phyloP scores from a whole-genome alignment of 1,284 basidiomycete species.

The Puccinia polysora region DNA sequence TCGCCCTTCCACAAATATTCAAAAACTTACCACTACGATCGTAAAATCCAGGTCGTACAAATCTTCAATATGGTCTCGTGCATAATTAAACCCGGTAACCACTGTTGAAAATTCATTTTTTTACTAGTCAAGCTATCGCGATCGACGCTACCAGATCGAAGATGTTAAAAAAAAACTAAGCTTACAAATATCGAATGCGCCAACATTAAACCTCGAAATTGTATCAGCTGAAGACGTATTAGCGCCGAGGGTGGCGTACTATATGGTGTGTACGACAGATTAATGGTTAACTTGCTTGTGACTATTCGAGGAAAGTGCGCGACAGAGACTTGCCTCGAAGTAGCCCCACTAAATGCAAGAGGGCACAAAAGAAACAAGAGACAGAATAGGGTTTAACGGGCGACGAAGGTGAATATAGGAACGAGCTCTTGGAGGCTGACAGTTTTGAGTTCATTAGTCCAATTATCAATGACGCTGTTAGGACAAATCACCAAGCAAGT shows the following conservation, averaged over 20 bases:
- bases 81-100: slow-evolving; percentile 28
- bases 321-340: slow-evolving; percentile 40
- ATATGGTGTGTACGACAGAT: background rate
- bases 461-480: slow-evolving; percentile 41
- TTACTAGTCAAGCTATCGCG: background rate
- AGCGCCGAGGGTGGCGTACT: slow-evolving; percentile 7
- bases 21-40: slow-evolving; percentile 26
- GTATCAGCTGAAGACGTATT: slow-evolving; percentile 5
- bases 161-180: background rate
- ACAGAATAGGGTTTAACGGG: background rate
- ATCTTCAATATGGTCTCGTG: slow-evolving; percentile 30
- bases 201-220: slow-evolving; percentile 28
- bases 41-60: slow-evolving; percentile 37
- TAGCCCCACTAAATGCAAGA: slow-evolving; percentile 28
- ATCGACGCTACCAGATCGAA: background rate
- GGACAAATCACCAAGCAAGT: slow-evolving; percentile 41
- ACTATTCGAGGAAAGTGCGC: too few relatives aligned
- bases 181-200: slow-evolving; percentile 40
- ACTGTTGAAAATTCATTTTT: slow-evolving; percentile 15
- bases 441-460: slow-evolving; percentile 28
- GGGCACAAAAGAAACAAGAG: background rate
- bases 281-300: too few relatives aligned
- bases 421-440: background rate
- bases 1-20: background rate
- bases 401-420: too few relatives aligned